Base-by-base conservation (phyloP, 495 filamentous ascomycete genomes). In the Hyphodiscus hymeniophilus region DNA sequence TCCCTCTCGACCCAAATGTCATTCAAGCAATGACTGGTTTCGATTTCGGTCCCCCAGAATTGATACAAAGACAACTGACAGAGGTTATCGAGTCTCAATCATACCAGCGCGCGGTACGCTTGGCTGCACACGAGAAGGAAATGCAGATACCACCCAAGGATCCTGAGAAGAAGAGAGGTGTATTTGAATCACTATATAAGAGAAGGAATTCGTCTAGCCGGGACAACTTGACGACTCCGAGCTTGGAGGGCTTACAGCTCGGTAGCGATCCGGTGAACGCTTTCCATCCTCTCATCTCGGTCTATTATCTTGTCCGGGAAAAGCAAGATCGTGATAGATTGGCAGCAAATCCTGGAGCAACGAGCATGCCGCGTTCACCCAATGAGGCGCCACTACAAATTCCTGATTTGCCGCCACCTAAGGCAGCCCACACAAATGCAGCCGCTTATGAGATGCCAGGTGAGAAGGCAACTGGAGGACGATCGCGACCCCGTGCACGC, bases 111-210 rank as follows among this genome's bases (percentile, higher is more conserved):
- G 89, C 90, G 5, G 71, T 94, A 13, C 73, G 77, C 40, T 66
- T 80, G 20, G 56, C 74, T 2, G 62, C 69, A 33, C 77, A 76
- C 48, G 77, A 83, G 47, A 83, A 79, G 56, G 82, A 90, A 52
- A 63, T 74, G 32, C 75, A 80, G 7, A 65, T 66, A 13, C 70
- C 77, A 2, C 81, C 76, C 20, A 81, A 81, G 33, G 78, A 82
- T 23, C 58, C 63, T 3, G 94, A 97, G 61, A 90, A 87, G 63
- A 89, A 86, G 62, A 79, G 90, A 38, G 87, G 85, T 1, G 87
- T 92, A 52, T 80, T 80, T 7, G 96, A 97, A 54, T 89, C 96
- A 62, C 97, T 99, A 56, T 99, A 99, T 66, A 95, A 95, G 66
- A 77, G 92, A 54, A 79, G 89, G 28, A 95, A 86, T 59, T 75